Evolutionary conservation across 345 rosid species (phyloP), one percentile per base, ranked within the genome.

Genomic region (Punica granatum): DNA sequence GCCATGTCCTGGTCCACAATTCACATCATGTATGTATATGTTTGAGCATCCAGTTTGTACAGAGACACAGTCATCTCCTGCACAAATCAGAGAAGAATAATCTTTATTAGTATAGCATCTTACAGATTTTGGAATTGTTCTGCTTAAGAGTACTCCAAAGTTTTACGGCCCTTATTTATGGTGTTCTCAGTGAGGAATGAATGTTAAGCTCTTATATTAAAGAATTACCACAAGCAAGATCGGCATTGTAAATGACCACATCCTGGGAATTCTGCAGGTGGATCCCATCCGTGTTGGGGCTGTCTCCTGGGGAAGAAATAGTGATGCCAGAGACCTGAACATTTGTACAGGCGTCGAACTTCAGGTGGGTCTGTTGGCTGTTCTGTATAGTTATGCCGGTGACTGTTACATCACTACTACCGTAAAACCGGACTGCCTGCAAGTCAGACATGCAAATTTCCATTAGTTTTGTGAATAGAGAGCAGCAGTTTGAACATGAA

Each of bases 1-100:
- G 39, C 97, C 96, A 71, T 92, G 98, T 69, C 97, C 98, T 73
- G 93, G 94, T 63, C 97, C 98, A 56, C 96, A 90, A 60, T 83
- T 88, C 51, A 90, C 80, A 44, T 85, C 62, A 42, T 88, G 92
- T 67, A 90, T 78, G 77, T 81, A 69, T 63, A 92, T 77, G 61
- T 90, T 80, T 37, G 97, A 87, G 83, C 96, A 87, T 73, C 96
- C 98, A 28, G 90, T 80, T 78, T 90, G 97, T 73, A 90, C 83
- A 9, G 96, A 92, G 39, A 90, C 73, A 63, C 98, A 90, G 65
- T 92, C 98, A 80, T 90, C 97, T 54, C 98, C 98, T 92, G 85
- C 54, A 61, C 16, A 81, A 76, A 16, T n/a, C 23, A 69, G 36
- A 67, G 32, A 28, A 71, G 14, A 53, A 19, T 28, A 19, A 15